Percentiles rank a stretch among this genome's conserved stretches.
These are phyloP conservation scores for Avena eriantha DNA, from an alignment of 176 grass and related monocot species.

Conservation along the genomic window DNA sequence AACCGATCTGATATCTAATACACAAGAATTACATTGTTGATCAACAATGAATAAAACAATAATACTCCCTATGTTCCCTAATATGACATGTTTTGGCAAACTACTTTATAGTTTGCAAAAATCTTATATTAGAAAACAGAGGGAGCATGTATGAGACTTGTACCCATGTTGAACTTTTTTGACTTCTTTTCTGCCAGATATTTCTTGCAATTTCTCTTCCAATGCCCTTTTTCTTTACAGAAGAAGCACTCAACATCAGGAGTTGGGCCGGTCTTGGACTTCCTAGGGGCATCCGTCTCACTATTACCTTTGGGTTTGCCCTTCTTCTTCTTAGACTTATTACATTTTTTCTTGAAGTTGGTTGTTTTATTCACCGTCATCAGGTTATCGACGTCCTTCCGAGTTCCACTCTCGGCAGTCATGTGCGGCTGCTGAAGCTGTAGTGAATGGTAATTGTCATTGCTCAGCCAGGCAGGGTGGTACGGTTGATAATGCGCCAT, in stretches of 20 bases:
- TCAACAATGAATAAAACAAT: too few relatives aligned
- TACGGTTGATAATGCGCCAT: not conserved
- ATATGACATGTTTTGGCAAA: too few relatives aligned
- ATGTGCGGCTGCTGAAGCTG: not conserved
- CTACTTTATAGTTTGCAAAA: too few relatives aligned
- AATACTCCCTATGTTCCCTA: too few relatives aligned
- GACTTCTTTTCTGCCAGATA: not conserved
- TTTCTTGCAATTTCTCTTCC: not conserved
- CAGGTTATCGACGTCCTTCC: not conserved
- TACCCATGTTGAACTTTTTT: too few relatives aligned
- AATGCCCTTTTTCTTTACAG: not conserved
- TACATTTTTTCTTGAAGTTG: not conserved
- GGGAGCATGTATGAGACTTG: too few relatives aligned
- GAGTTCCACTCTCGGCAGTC: not conserved
- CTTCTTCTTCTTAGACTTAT: not conserved
- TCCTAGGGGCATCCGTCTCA: not conserved
- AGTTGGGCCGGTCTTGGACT: not conserved
- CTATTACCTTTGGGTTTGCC: not conserved
- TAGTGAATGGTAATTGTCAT: not conserved
- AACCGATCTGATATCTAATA: too few relatives aligned
- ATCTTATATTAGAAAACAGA: too few relatives aligned
- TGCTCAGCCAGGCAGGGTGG: not conserved
- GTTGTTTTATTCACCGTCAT: not conserved
- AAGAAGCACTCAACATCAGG: not conserved
- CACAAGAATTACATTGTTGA: too few relatives aligned